These are phyloP conservation scores for Deinandra increscens DNA, from an alignment of 129 eudicot species.

Conservation along the genomic window DNA sequence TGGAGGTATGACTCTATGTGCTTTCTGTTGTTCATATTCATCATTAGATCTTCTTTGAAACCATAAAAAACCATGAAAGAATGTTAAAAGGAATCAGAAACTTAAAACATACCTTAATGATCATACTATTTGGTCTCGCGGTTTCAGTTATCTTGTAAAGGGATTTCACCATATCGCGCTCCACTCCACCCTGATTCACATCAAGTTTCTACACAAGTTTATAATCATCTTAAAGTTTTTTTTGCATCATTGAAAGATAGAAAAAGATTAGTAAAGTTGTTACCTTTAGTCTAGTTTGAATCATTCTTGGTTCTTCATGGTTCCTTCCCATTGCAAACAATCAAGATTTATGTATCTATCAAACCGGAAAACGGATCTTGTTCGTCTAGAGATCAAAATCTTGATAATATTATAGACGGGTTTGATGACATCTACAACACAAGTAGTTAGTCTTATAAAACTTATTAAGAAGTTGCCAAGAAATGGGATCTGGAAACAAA, in stretches of 20 bases:
- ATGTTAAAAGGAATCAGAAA: neutral
- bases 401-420: slow-evolving; percentile 6
- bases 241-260: neutral
- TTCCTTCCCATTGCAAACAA: slow-evolving; percentile 47
- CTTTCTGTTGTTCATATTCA: slow-evolving; percentile 41
- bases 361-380: slow-evolving; percentile 3
- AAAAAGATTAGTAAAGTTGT: slow-evolving; percentile 2
- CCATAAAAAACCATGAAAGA: neutral
- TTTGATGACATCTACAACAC: slow-evolving; percentile 22
- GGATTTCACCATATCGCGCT: slow-evolving; percentile 60
- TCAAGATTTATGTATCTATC: slow-evolving; percentile 6
- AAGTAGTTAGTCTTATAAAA: slow-evolving; percentile 18
- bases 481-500: slow-evolving; percentile 16
- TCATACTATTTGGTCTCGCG: slow-evolving; percentile 67
- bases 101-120: slow-evolving; percentile 44
- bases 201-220: slow-evolving; percentile 14
- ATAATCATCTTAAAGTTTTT: slow-evolving; percentile 2
- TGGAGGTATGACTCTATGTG: slow-evolving; percentile 60
- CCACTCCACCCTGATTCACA: slow-evolving; percentile 39
- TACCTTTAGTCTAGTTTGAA: slow-evolving; percentile 53
- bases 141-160: slow-evolving; percentile 40
- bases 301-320: slow-evolving; percentile 40
- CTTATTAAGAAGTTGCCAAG: slow-evolving; percentile 41
- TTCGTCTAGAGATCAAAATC: neutral
- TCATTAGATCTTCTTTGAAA: slow-evolving; percentile 21